Evolutionary conservation across 495 filamentous ascomycete species (phyloP).

Genomic region (Delitschia confertaspora): DNA sequence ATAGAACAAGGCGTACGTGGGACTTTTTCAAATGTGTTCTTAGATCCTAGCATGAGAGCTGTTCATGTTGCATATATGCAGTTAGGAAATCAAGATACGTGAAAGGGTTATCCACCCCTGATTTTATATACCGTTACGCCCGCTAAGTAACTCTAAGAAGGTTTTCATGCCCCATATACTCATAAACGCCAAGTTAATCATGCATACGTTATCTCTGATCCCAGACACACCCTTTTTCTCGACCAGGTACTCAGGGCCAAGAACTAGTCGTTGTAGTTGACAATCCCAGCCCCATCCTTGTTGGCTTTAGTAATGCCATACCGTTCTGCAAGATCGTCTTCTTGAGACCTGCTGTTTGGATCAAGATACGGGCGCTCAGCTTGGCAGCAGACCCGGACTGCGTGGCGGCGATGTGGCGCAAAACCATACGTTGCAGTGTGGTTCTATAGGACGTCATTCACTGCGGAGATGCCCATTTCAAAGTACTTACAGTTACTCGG

Average conservation of each 20-base stretch:
- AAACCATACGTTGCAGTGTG: conserved; percentile 56
- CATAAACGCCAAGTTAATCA: no score
- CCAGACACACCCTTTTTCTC: neutral
- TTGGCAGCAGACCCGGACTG: conserved; percentile 50
- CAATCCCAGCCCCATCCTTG: conserved; percentile 52
- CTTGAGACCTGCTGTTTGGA: conserved; percentile 47
- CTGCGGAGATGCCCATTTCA: neutral
- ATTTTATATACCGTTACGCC: no score
- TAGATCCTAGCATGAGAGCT: no score
- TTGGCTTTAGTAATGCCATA: conserved; percentile 47
- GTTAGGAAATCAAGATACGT: no score
- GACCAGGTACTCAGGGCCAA: conserved; percentile 1
- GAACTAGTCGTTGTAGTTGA: conserved; percentile 55
- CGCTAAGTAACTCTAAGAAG: no score
- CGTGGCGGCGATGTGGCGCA: conserved; percentile 53
- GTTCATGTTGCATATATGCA: no score
- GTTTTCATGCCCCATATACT: no score
- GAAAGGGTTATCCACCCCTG: no score
- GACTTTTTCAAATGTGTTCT: no score
- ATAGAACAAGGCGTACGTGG: no score
- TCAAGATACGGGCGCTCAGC: conserved; percentile 50
- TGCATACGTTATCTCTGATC: no score
- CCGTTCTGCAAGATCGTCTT: conserved; percentile 45
- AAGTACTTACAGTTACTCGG: conserved; percentile 45
- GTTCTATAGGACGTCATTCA: conserved; percentile 38